Conservation (phyloP, 228 moss, liverwort and hornwort species). For the Sphagnum fallax region DNA sequence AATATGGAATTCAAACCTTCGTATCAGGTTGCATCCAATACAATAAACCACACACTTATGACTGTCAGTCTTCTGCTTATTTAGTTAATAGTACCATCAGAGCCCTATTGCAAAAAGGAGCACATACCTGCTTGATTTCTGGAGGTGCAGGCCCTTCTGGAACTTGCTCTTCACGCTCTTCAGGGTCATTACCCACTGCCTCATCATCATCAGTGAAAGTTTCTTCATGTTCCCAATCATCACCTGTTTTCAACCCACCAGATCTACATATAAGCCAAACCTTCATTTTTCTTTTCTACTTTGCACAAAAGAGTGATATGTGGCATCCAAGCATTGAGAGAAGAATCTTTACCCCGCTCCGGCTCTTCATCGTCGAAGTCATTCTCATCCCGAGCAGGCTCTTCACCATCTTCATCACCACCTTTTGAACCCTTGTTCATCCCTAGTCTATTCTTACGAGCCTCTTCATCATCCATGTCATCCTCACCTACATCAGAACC, state of each 20-base stretch:
- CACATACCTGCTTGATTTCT: conserved; percentile 87
- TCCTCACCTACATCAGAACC: conserved; percentile 85
- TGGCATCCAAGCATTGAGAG: too few relatives aligned
- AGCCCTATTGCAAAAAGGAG: not conserved
- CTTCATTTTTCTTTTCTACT: too few relatives aligned
- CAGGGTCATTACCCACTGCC: conserved; percentile 96
- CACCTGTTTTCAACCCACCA: conserved; percentile 35
- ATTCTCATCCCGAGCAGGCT: conserved; percentile 63
- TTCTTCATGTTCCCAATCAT: conserved; percentile 99
- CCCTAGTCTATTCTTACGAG: conserved; percentile 68
- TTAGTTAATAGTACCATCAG: too few relatives aligned
- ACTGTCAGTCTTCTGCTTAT: not conserved
- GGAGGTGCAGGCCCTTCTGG: conserved; percentile 92
- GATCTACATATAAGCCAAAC: too few relatives aligned
- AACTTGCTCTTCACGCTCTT: conserved; percentile 92
- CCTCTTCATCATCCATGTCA: conserved; percentile 91
- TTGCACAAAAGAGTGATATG: too few relatives aligned
- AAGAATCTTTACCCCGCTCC: conserved; percentile 55
- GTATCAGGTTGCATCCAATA: not conserved
- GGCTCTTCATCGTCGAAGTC: conserved; percentile 96
- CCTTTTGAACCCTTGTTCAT: conserved; percentile 67
- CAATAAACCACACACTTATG: not conserved
- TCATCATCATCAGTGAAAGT: conserved; percentile 99
- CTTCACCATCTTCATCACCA: conserved; percentile 98
- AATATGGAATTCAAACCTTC: too few relatives aligned